Evolutionary conservation across 2,329 filamentous ascomycete species (phyloP).

Genomic region (Clarireedia sp.): DNA sequence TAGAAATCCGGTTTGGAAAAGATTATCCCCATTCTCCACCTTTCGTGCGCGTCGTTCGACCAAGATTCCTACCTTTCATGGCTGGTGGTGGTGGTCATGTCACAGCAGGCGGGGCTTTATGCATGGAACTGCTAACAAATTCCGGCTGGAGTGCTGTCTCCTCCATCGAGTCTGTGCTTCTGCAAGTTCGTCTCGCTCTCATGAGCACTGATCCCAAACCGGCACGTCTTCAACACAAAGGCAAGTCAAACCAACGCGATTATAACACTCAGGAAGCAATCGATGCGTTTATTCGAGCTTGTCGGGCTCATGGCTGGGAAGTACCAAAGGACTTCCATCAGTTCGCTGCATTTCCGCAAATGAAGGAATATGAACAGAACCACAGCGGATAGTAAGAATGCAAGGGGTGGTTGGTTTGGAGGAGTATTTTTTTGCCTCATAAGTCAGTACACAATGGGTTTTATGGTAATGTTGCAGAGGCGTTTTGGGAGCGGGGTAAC

Average conservation of each 20-base stretch:
- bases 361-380: neutral
- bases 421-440: too few relatives aligned
- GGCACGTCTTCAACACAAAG: conserved; percentile 51
- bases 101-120: conserved; percentile 73
- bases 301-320: conserved; percentile 61
- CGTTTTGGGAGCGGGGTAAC: too few relatives aligned
- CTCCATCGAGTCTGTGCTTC: conserved; percentile 68
- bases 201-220: conserved; percentile 59
- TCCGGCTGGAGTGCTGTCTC: conserved; percentile 70
- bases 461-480: too few relatives aligned
- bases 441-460: too few relatives aligned
- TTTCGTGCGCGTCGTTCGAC: conserved; percentile 75
- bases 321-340: conserved; percentile 53
- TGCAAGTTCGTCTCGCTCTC: conserved; percentile 75
- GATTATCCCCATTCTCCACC: conserved; percentile 73
- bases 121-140: conserved; percentile 77
- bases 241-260: conserved; percentile 30
- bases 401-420: too few relatives aligned
- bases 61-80: conserved; percentile 65
- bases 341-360: conserved; percentile 9
- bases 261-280: conserved; percentile 67
- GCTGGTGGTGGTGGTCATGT: conserved; percentile 78
- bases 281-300: conserved; percentile 64
- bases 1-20: conserved; percentile 74
- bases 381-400: too few relatives aligned